Percentiles rank a stretch among this genome's conserved stretches.
Conservation (phyloP, 2,329 filamentous ascomycete genomes). For the Microcyclospora pomicola region DNA sequence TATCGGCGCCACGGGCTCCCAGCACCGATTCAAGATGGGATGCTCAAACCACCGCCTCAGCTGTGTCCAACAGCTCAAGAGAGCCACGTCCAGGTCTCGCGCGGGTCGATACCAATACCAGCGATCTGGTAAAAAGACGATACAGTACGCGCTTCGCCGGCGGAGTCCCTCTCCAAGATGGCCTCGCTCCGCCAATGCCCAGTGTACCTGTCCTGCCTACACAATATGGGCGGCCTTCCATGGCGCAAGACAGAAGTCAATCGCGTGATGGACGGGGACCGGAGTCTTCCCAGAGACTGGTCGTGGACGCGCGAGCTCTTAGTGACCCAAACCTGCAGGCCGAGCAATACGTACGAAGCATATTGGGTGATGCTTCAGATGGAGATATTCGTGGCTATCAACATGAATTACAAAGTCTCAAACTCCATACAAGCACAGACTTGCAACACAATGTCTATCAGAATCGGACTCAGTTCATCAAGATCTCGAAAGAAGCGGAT, state of each 20-base stretch:
- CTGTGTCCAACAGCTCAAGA: conserved; percentile 8
- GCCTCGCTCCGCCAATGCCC: conserved; percentile 45
- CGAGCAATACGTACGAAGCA: conserved; percentile 50
- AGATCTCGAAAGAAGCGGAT: conserved; percentile 97
- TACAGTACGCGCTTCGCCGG: conserved; percentile 73
- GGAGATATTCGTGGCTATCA: conserved; percentile 77
- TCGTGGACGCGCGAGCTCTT: conserved; percentile 63
- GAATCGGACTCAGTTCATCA: conserved; percentile 96
- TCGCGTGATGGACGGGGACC: conserved; percentile 5
- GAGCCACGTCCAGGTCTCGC: conserved; percentile 18
- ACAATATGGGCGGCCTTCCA: conserved; percentile 40
- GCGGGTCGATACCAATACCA: conserved; percentile 41
- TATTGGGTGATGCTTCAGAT: conserved; percentile 74
- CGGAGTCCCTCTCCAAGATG: conserved; percentile 50
- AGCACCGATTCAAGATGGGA: conserved; percentile 9
- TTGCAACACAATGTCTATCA: conserved; percentile 93
- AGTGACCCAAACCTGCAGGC: conserved; percentile 65
- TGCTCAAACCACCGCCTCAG: conserved; percentile 11
- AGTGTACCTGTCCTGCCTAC: conserved; percentile 42
- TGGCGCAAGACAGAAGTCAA: conserved; percentile 13
- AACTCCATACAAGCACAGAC: conserved; percentile 64
- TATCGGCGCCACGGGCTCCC: conserved; percentile 18
- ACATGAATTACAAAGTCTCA: conserved; percentile 58
- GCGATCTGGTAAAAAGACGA: conserved; percentile 80
- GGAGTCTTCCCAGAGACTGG: no score